Evolutionary conservation across 2,329 filamentous ascomycete species (phyloP).

Genomic region (Fusarium ambrosium): DNA sequence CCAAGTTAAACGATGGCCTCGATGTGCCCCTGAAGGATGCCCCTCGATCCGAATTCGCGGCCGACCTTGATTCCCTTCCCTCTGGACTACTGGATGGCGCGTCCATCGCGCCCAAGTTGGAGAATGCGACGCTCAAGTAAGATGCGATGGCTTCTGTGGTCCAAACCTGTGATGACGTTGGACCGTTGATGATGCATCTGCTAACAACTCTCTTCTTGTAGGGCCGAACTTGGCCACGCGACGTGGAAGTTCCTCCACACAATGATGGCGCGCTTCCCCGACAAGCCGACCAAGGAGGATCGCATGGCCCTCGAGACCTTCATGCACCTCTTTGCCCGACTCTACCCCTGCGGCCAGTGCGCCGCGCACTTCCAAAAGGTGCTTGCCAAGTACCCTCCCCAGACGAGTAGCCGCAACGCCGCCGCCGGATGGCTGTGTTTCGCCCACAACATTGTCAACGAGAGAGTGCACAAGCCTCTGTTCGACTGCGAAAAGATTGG

Average conservation of each 20-base stretch:
- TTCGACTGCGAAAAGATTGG: slow-evolving; percentile 78
- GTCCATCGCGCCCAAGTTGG: slow-evolving; percentile 83
- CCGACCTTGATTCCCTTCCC: slow-evolving; percentile 60
- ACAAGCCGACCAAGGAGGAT: slow-evolving; percentile 73
- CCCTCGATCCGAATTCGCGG: slow-evolving; percentile 48
- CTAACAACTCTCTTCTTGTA: slow-evolving; percentile 45
- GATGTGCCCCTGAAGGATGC: slow-evolving; percentile 45
- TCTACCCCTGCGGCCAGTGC: slow-evolving; percentile 80
- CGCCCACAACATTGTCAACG: slow-evolving; percentile 77
- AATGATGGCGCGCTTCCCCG: slow-evolving; percentile 78
- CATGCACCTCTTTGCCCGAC: slow-evolving; percentile 75
- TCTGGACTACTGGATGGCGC: slow-evolving; percentile 71
- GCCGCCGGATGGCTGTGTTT: slow-evolving; percentile 78
- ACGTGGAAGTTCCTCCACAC: slow-evolving; percentile 80
- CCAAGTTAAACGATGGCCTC: slow-evolving; percentile 39
- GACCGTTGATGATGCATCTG: slow-evolving; percentile 1
- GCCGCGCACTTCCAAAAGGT: slow-evolving; percentile 75
- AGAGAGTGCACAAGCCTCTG: slow-evolving; percentile 69
- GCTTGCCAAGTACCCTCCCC: slow-evolving; percentile 73
- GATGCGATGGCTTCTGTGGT: slow-evolving; percentile 36
- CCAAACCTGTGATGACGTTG: neutral
- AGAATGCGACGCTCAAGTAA: slow-evolving; percentile 85
- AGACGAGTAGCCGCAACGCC: slow-evolving; percentile 72
- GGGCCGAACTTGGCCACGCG: slow-evolving; percentile 75
- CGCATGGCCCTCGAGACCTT: slow-evolving; percentile 73